phyloP scores from a whole-genome alignment of 2,329 filamentous ascomycete species.

The Allantophomopsis lycopodina region DNA sequence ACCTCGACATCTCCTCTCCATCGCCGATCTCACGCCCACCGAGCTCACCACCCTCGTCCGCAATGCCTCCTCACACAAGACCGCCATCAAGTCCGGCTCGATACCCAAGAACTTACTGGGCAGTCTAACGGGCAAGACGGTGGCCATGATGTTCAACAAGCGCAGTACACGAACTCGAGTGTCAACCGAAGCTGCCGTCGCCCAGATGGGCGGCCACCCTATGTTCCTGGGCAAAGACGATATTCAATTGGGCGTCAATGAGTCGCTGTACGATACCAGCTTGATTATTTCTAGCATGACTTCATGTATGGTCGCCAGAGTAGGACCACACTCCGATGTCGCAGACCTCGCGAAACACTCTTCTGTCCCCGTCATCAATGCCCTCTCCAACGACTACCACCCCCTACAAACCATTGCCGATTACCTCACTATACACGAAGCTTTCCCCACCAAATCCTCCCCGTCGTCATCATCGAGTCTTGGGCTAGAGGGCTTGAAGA shows the following conservation, averaged over 20 bases:
- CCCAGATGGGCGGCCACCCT: slow-evolving; percentile 78
- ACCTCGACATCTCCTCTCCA: slow-evolving; percentile 83
- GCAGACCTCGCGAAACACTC: slow-evolving; percentile 57
- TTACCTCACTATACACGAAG: slow-evolving; percentile 79
- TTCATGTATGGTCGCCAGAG: slow-evolving; percentile 68
- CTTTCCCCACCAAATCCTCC: slow-evolving; percentile 36
- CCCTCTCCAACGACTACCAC: slow-evolving; percentile 81
- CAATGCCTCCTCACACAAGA: slow-evolving; percentile 69
- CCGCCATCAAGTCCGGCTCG: slow-evolving; percentile 57
- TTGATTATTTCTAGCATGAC: slow-evolving; percentile 91
- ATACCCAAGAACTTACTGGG: slow-evolving; percentile 43
- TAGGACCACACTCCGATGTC: slow-evolving; percentile 66
- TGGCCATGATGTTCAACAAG: slow-evolving; percentile 97
- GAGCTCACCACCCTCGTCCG: slow-evolving; percentile 75
- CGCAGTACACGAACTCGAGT: slow-evolving; percentile 86
- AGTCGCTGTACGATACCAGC: slow-evolving; percentile 86
- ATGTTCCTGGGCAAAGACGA: slow-evolving; percentile 97
- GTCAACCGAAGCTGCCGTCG: slow-evolving; percentile 82
- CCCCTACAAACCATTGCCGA: slow-evolving; percentile 92
- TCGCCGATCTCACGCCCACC: slow-evolving; percentile 65
- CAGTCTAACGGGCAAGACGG: slow-evolving; percentile 59
- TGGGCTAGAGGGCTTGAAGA: slow-evolving; percentile 70
- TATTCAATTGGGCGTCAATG: slow-evolving; percentile 93
- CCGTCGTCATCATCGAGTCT: slow-evolving; percentile 23
- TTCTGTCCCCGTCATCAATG: slow-evolving; percentile 72